Conservation (phyloP, 371 early-diverging fungal genomes). For the Cokeromyces recurvatus region DNA sequence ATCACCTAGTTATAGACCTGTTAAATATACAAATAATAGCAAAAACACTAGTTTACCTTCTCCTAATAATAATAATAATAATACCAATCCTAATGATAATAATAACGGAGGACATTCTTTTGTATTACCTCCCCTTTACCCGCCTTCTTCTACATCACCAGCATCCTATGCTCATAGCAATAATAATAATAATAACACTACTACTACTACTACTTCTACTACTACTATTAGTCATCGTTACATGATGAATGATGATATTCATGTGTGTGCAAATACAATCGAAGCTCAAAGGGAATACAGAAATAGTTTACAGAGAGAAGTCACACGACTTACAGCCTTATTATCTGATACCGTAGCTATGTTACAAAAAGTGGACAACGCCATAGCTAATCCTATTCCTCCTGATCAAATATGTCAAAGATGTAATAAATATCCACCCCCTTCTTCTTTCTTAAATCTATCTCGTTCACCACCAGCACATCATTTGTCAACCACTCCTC, state of each 20-base stretch:
- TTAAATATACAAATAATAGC: not conserved
- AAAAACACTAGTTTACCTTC: not conserved
- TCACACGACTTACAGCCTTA: constrained; percentile 45
- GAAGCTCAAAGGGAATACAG: constrained; percentile 49
- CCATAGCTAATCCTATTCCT: constrained; percentile 20
- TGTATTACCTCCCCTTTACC: constrained; percentile 18
- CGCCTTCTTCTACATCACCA: constrained; percentile 3
- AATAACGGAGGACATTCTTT: constrained; percentile 4
- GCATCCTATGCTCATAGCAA: not conserved
- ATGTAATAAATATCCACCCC: constrained; percentile 1
- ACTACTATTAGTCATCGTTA: not conserved
- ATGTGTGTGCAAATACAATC: constrained; percentile 24
- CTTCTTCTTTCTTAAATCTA: too few species aligned
- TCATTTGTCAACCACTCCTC: not conserved
- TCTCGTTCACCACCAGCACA: too few species aligned
- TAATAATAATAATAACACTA: not conserved
- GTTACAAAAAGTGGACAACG: constrained; percentile 47
- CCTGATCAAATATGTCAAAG: constrained; percentile 8
- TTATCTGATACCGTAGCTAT: constrained; percentile 49
- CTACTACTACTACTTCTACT: too few species aligned
- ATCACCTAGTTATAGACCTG: constrained; percentile 8
- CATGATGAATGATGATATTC: constrained; percentile 6
- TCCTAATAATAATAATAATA: not conserved
- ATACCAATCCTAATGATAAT: not conserved
- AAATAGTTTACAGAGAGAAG: constrained; percentile 52